Base-by-base conservation (phyloP, 345 rosid species). In the Draba incana region DNA sequence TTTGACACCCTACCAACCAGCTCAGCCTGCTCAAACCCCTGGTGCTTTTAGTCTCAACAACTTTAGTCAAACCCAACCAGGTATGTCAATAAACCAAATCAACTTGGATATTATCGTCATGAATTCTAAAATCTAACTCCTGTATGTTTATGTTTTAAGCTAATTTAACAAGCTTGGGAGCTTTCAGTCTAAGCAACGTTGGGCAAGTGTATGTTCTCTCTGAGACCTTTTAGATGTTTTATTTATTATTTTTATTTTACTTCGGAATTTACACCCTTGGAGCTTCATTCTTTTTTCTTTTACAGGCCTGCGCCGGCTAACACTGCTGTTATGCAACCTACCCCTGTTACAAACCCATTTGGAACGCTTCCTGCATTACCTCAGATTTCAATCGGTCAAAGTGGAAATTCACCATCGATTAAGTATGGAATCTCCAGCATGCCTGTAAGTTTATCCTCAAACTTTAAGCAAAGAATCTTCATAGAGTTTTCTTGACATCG, bases 331-430 rank as follows among this genome's bases (percentile, higher is more conserved):
- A 63, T 85, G 60, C 98, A 86, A 65, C 84, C 85, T 13, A 72
- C 70, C 52, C 71, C 84, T 60, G 77, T 81, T 31, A 72, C 87
- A 62, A 95, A 86, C 79, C 98, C 99, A 14, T 95, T 84, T 68
- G 99, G 99, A 45, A 85, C 87, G 1, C 94, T 95, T 44, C 99
- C 99, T 56, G 90, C 85, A 60, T 78, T 92, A 73, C 87, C 85
- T 51, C 92, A 88, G 66, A 78, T 95, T 55, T 92, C 97, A 60
- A 79, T 92, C 73, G 88, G 84, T 51, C 92, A 85, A 76, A 85
- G 82, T 60, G 97, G 96, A 72, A 84, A 83, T 31, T 76, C 37
- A 33, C 7, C 37, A 5, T 33, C 8, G 8, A 6, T 33, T 33
- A 7, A 33, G 37, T 33, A 33, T 33, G 37, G 37, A 33, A 33